A percentile compares a stretch with the other conserved stretches of the same genome.
Evolutionary conservation across 169 alveolate species (phyloP).

Genomic region (Toxoplasma gondii): DNA sequence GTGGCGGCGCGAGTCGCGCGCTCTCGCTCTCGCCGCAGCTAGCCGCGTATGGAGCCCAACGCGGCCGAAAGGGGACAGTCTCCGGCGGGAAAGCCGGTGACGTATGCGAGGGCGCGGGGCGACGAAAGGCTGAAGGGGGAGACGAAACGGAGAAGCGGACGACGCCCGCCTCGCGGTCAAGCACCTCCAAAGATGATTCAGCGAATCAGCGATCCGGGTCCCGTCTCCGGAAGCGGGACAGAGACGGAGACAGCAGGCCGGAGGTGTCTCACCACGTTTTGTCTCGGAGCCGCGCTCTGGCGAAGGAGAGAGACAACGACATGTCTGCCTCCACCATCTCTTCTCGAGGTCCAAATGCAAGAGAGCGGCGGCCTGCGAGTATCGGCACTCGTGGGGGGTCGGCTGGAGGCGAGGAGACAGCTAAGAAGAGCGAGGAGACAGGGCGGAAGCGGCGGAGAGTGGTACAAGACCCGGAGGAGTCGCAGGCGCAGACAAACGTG

Average conservation of each 20-base stretch:
- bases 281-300: not conserved
- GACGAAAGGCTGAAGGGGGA: not conserved
- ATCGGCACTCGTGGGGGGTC: not conserved
- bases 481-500: not conserved
- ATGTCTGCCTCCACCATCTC: not conserved
- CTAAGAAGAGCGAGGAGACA: not conserved
- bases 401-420: not conserved
- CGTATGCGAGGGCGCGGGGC: not conserved
- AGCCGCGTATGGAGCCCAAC: not conserved
- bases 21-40: not conserved
- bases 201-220: not conserved
- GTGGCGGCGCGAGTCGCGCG: not conserved
- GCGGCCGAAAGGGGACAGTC: not conserved
- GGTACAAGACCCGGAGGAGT: not conserved
- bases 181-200: not conserved
- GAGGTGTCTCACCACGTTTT: not conserved
- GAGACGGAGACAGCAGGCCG: not conserved
- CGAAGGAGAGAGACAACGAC: not conserved
- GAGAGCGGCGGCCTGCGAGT: too few species aligned
- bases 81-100: not conserved
- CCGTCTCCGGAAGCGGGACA: not conserved
- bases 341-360: not conserved
- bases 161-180: not conserved
- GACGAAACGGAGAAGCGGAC: not conserved
- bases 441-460: not conserved